Conservation (phyloP, 164 flowering plant genomes). For the Amborella trichopoda region DNA sequence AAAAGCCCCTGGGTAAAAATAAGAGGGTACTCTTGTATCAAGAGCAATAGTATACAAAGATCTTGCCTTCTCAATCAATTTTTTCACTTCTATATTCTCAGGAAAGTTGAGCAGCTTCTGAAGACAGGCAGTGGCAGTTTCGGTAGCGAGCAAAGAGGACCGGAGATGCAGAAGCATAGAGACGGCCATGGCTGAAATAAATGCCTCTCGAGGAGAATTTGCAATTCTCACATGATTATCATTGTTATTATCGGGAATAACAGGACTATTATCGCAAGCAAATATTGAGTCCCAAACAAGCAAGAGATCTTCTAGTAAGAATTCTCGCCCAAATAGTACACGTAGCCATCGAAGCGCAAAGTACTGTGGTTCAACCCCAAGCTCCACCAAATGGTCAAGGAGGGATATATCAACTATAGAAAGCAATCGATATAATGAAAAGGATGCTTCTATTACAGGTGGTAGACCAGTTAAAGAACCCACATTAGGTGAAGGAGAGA, state of each 20-base stretch:
- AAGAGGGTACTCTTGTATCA: slow-evolving; percentile 21
- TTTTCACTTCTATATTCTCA: slow-evolving; percentile 36
- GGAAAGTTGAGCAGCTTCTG: slow-evolving; percentile 80
- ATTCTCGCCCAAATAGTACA: slow-evolving; percentile 88
- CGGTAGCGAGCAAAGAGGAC: slow-evolving; percentile 86
- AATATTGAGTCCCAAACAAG: slow-evolving; percentile 90
- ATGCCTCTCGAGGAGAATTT: slow-evolving; percentile 61
- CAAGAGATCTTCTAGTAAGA: slow-evolving; percentile 59
- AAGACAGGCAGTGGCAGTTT: slow-evolving; percentile 76
- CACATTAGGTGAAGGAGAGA: slow-evolving; percentile 41
- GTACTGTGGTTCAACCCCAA: slow-evolving; percentile 97
- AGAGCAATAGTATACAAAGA: slow-evolving; percentile 59
- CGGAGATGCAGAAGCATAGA: slow-evolving; percentile 69
- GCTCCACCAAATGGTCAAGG: slow-evolving; percentile 73
- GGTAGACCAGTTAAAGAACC: slow-evolving; percentile 47
- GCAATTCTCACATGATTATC: slow-evolving; percentile 25
- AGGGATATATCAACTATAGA: slow-evolving; percentile 73
- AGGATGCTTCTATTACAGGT: slow-evolving; percentile 87
- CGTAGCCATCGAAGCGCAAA: slow-evolving; percentile 94
- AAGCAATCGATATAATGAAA: slow-evolving; percentile 76
- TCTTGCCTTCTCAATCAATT: slow-evolving; percentile 64
- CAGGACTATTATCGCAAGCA: slow-evolving; percentile 36
- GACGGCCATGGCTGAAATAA: slow-evolving; percentile 72
- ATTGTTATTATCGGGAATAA: slow-evolving; percentile 16
- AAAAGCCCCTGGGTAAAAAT: slow-evolving; percentile 12